Conservation (phyloP, 1,284 basidiomycete species). For the Xanthoconium separans region DNA sequence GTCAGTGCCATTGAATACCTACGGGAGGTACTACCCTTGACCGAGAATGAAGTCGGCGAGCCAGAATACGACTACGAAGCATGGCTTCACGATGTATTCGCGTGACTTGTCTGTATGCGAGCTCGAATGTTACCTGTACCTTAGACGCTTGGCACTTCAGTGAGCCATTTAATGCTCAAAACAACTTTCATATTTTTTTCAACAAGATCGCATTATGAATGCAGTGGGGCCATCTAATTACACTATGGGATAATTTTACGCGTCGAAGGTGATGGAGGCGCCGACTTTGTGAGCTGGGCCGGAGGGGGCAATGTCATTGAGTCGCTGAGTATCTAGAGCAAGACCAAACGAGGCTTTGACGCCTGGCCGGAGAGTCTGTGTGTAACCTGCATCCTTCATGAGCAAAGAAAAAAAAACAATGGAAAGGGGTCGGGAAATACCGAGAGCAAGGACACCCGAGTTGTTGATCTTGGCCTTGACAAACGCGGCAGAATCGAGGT, state of each 20-base stretch:
- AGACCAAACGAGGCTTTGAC: constrained; percentile 95
- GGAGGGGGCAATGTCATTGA: constrained; percentile 66
- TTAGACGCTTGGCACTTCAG: background rate
- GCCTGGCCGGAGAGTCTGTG: constrained; percentile 91
- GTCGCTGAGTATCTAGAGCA: constrained; percentile 86
- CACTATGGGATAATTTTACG: constrained; percentile 41
- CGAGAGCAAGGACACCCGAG: constrained; percentile 84
- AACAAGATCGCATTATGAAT: constrained; percentile 13
- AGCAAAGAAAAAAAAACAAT: background rate
- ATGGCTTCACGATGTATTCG: constrained; percentile 78
- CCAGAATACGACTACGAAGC: constrained; percentile 73
- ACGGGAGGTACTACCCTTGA: constrained; percentile 68
- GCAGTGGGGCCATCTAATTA: constrained; percentile 13
- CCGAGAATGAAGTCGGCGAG: constrained; percentile 54
- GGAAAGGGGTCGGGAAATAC: constrained; percentile 35
- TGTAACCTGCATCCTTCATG: constrained; percentile 61
- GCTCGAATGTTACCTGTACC: background rate
- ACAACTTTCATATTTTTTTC: background rate
- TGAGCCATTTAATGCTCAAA: background rate
- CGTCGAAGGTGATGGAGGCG: constrained; percentile 72
- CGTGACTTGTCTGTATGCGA: constrained; percentile 30
- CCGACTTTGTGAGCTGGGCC: constrained; percentile 81
- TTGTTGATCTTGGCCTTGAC: constrained; percentile 99
- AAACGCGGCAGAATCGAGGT: constrained; percentile 88
- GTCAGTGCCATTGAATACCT: constrained; percentile 81